Base-by-base conservation (phyloP, 805 yeast genomes). In the Kuraishia floccosa region DNA sequence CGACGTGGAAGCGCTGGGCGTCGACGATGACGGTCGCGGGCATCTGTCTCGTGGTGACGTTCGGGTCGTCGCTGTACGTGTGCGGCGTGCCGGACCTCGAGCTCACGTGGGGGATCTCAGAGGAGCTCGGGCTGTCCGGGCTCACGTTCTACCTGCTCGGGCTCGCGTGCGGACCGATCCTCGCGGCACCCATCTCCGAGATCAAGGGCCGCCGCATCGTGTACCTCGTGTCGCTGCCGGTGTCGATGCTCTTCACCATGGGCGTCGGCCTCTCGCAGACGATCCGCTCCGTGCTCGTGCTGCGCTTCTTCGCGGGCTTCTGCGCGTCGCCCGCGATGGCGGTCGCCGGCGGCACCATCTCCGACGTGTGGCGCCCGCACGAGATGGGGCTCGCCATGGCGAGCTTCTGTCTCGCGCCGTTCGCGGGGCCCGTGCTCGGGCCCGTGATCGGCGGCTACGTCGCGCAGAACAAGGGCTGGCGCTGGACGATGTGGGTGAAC, bases 281-380 rank as follows among this genome's bases (percentile, higher is more conserved):
- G 40, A 75, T 81, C 40, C 60, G 72, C 35, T 60, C 68, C 8
- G 61, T 81, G 18, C 55, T 84, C 29, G 76, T 85, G 4, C 59
- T 82, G 27, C 58, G 95, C 42, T 80, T 81, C 46, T 70, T 85
- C 43, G 61, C 79, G 14, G 94, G 94, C 1, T 63, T 77, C 18
- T 65, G 77, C 30, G 84, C 91, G 2, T 75, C 87, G 2, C 93
- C 91, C 3, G 85, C 87, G 2, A 63, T 85, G 56, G 77, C 94
- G 7, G 72, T 82, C 40, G 89, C 85, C 9, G 85, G 87, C 32
- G 96, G 94, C 39, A 76, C 91, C 4, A 72, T 85, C 38, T 59
- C 76, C 33, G 95, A 85, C 54, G 54, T 84, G 29, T 85, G 87
- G 76, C 67, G 63, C 14, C 71, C 76, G 21, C 66, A 68, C 25